Conservation (phyloP, 2,329 filamentous ascomycete species). For the Aspergillus flavus region DNA sequence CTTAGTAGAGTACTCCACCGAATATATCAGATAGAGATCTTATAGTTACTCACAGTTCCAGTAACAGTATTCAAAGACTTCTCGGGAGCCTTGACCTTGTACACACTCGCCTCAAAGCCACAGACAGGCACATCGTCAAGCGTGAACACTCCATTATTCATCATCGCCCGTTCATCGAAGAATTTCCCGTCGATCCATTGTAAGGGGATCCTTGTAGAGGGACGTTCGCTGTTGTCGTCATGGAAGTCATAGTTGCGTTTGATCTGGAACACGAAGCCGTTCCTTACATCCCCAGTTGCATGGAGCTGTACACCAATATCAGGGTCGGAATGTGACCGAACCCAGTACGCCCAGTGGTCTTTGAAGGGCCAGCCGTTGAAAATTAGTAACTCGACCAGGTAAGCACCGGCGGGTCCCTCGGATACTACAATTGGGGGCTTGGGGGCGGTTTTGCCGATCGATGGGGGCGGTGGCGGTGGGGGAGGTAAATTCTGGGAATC, state of each 20-base stretch:
- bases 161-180: conserved; percentile 29
- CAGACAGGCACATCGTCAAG: conserved; percentile 27
- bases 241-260: conserved; percentile 31
- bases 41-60: conserved; percentile 4
- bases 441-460: not conserved
- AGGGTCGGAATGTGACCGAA: conserved; percentile 20
- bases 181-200: conserved; percentile 32
- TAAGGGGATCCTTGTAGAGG: conserved; percentile 29
- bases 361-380: conserved; percentile 39
- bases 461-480: not conserved
- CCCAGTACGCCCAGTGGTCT: conserved; percentile 41
- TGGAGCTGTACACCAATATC: conserved; percentile 33
- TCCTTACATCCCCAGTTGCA: conserved; percentile 35
- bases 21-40: not conserved
- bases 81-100: conserved; percentile 16
- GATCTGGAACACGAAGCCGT: conserved; percentile 35
- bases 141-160: conserved; percentile 25
- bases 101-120: conserved; percentile 28
- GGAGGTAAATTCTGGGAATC: not conserved
- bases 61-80: conserved; percentile 20
- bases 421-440: not conserved
- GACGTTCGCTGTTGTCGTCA: conserved; percentile 6
- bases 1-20: not conserved
- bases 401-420: conserved; percentile 15
- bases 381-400: conserved; percentile 33